Base-by-base conservation (phyloP, 805 yeast genomes). In the Lachancea meyersii region DNA sequence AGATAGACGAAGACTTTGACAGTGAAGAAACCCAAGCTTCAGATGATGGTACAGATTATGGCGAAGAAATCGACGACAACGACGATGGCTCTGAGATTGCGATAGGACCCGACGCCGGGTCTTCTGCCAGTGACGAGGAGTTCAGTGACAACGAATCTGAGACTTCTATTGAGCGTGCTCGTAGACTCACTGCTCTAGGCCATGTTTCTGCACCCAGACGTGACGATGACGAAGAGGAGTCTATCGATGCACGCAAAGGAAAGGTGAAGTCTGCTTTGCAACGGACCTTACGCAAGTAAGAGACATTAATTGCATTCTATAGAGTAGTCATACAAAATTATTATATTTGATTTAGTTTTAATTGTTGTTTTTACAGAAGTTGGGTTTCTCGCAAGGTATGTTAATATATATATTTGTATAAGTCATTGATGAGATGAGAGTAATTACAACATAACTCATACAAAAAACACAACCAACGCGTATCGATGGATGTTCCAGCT, bases 131-230 rank as follows among this genome's bases (percentile, higher is more conserved):
- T 38, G 61, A 60, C 38, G 65, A 54, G n/a, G 63, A 52, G 6
- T 60, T 45, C 3, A 48, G 47, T 7, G 57, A 48, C 18, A 57
- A 46, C 23, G 63, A 63, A 27, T 50, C 52, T 3, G 89, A 82
- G 57, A 80, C 87, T 0, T 81, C 70, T n/a, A 76, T 79, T 19
- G 89, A 83, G 58, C 72, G 76, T 44, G 67, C 69, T 31, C 73
- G 89, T 52, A 70, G 89, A 45, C 60, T 83, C 43, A 74, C 76
- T 4, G 82, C 82, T 0, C 61, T 77, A 46, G 81, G 82, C 2
- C 60, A 63, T 35, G 57, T 61, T 18, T 53, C 63, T 6, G 68
- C 65, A 3, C 61, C 66, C 22, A 66, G 74, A 45, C 58, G 65
- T 38, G 66, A 64, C 13, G 71, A 69, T 38, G 78, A 75, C 51